Conservation (phyloP, 129 eudicot species). For the Lactuca saligna region DNA sequence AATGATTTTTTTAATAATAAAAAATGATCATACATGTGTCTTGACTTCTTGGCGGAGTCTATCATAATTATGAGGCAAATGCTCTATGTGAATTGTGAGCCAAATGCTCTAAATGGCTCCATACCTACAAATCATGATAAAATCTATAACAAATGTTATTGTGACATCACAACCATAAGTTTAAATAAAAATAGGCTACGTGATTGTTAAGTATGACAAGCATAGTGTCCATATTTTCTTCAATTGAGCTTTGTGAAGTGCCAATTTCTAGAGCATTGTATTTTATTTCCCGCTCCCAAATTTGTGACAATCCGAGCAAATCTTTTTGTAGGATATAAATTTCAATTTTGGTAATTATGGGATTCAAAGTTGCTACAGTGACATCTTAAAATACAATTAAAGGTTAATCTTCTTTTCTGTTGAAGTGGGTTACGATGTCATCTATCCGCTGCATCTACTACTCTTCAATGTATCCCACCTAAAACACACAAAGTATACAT, state of each 20-base stretch:
- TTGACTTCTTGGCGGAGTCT: slow-evolving; percentile 84
- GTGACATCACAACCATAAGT: slow-evolving; percentile 18
- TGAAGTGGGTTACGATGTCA: too few species aligned
- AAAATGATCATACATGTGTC: slow-evolving; percentile 56
- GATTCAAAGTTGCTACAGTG: too few species aligned
- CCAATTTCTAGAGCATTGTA: slow-evolving; percentile 63
- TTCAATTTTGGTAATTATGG: too few species aligned
- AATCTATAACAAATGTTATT: not conserved
- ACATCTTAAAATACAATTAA: too few species aligned
- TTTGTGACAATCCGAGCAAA: slow-evolving; percentile 57
- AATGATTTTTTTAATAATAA: not conserved
- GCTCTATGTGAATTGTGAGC: slow-evolving; percentile 50
- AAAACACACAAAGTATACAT: too few species aligned
- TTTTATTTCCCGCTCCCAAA: slow-evolving; percentile 57
- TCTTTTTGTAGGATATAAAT: not conserved
- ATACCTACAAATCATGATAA: slow-evolving; percentile 42
- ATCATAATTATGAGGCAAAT: slow-evolving; percentile 71
- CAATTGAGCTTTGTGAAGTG: slow-evolving; percentile 53
- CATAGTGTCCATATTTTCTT: slow-evolving; percentile 66
- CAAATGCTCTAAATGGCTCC: slow-evolving; percentile 68
- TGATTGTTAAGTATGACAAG: slow-evolving; percentile 62
- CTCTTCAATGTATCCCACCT: too few species aligned
- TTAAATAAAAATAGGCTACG: slow-evolving; percentile 35
- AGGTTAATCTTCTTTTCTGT: too few species aligned
- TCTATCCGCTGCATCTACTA: too few species aligned